Percentiles rank a stretch among this genome's conserved stretches.
Evolutionary conservation across 2,329 filamentous ascomycete species (phyloP).

Genomic region (Cladophialophora carrionii): DNA sequence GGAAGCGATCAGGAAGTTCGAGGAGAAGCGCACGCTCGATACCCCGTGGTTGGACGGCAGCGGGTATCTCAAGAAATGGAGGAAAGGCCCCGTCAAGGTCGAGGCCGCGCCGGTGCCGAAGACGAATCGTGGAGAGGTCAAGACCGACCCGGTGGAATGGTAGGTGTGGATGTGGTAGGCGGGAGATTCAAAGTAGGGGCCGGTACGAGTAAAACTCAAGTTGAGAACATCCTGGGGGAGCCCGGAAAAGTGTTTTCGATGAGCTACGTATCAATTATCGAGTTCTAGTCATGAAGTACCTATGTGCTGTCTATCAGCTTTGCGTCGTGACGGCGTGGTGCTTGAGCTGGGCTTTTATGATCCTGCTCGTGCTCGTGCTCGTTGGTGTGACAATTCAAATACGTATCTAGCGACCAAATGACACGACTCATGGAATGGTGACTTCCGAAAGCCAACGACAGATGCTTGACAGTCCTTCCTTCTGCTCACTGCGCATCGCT

Average conservation of each 20-base stretch:
- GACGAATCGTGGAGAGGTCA: conserved; percentile 83
- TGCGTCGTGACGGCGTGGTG: background rate
- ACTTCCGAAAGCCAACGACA: background rate
- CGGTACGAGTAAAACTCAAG: background rate
- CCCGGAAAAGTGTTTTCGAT: background rate
- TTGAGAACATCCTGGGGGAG: background rate
- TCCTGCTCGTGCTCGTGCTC: background rate
- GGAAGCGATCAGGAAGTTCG: conserved; percentile 82
- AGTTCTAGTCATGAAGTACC: background rate
- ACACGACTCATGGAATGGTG: background rate
- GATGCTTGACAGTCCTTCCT: background rate
- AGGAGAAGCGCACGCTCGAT: conserved; percentile 72
- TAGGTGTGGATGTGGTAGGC: conserved; percentile 48
- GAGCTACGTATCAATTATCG: background rate
- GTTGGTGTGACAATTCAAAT: background rate
- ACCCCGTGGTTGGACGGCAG: conserved; percentile 92
- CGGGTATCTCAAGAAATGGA: conserved; percentile 68
- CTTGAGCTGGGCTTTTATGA: background rate
- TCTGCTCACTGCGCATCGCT: background rate
- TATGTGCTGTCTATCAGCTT: background rate
- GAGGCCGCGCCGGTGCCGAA: conserved; percentile 74
- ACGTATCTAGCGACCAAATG: background rate
- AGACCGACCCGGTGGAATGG: conserved; percentile 88
- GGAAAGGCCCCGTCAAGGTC: conserved; percentile 63
- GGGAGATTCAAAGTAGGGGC: too few relatives aligned